Percentiles rank a stretch among this genome's conserved stretches.
phyloP scores from a whole-genome alignment of 108 stramenopile species.

The Conticribra guillardii region DNA sequence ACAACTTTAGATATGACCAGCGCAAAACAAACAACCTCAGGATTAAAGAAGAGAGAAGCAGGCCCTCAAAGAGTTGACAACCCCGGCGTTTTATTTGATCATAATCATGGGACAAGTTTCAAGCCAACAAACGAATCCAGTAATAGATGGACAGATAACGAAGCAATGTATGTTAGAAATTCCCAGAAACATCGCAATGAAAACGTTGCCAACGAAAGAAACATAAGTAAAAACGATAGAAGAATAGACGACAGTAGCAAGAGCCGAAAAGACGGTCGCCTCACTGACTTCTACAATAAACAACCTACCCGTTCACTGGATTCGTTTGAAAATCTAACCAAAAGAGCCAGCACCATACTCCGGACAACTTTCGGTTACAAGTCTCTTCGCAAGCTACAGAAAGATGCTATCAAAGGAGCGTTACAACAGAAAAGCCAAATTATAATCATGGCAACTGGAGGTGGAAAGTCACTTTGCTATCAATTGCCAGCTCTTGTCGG shows the following conservation, averaged over 20 bases:
- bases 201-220: slow-evolving; percentile 14
- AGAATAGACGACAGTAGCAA: background rate
- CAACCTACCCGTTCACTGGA: slow-evolving; percentile 1
- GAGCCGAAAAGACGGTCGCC: background rate
- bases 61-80: too few species aligned
- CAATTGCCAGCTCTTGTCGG: slow-evolving; percentile 91
- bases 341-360: slow-evolving; percentile 35
- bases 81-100: too few species aligned
- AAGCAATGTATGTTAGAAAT: too few species aligned
- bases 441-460: slow-evolving; percentile 94
- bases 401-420: slow-evolving; percentile 57
- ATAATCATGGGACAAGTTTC: too few species aligned
- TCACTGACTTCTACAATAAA: slow-evolving; percentile 28
- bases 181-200: background rate
- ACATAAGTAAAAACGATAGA: background rate
- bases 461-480: slow-evolving; percentile 95
- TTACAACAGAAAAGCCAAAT: slow-evolving; percentile 63
- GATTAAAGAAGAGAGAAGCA: too few species aligned
- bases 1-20: too few species aligned
- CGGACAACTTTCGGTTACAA: slow-evolving; percentile 54
- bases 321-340: slow-evolving; percentile 25
- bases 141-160: too few species aligned
- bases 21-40: too few species aligned
- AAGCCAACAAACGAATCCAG: too few species aligned
- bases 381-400: slow-evolving; percentile 68